Conservation (phyloP, 768 basidiomycete genomes). For the Pisolithus microcarpus region DNA sequence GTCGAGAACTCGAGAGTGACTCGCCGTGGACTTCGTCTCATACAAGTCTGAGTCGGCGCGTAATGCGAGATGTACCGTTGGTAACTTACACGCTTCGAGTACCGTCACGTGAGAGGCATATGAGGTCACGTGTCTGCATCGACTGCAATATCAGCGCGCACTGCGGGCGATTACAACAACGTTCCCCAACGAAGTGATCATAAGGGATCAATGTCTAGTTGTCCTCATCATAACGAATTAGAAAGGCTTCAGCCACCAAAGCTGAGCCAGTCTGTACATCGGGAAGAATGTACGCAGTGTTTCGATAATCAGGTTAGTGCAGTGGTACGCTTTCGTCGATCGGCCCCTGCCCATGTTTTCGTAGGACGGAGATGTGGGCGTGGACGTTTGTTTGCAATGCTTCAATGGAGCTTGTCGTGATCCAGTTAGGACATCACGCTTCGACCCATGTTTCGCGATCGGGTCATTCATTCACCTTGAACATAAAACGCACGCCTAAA, state of each 20-base stretch:
- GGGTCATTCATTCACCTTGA: constrained; percentile 70
- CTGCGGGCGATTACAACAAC: no score
- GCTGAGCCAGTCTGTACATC: constrained; percentile 66
- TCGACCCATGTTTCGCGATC: constrained; percentile 63
- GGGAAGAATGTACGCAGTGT: constrained; percentile 96
- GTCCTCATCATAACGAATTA: constrained; percentile 49
- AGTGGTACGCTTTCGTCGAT: constrained; percentile 2
- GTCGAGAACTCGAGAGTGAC: neutral
- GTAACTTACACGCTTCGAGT: no score
- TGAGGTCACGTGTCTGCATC: no score
- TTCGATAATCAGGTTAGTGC: constrained; percentile 80
- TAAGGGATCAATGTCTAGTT: constrained; percentile 22
- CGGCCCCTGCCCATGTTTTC: neutral
- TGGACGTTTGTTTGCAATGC: constrained; percentile 87
- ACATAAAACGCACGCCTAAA: constrained; percentile 69
- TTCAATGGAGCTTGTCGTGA: constrained; percentile 89
- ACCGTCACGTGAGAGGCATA: no score
- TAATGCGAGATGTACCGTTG: no score
- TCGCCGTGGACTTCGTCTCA: no score
- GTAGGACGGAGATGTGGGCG: constrained; percentile 66
- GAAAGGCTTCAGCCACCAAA: constrained; percentile 47
- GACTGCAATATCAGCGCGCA: no score
- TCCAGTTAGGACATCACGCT: constrained; percentile 60
- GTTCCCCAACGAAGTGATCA: constrained; percentile 2
- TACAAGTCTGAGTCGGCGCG: no score